Evolutionary conservation across 179 eudicot species (phyloP).

Genomic region (Amaranthus tricolor): DNA sequence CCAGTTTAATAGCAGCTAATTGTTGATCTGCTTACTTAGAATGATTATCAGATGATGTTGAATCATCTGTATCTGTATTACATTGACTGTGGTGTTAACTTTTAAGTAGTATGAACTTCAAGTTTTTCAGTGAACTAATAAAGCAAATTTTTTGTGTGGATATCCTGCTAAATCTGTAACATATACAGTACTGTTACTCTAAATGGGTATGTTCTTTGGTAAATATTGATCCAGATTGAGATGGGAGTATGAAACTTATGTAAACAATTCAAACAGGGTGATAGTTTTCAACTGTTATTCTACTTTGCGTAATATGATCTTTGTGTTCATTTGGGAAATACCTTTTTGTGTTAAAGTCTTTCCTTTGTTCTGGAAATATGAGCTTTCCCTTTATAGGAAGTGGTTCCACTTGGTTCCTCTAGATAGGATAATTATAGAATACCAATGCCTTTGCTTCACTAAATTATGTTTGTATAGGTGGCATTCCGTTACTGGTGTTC

Average conservation of each 20-base stretch:
- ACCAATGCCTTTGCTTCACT: slow-evolving; percentile 3
- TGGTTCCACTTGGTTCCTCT: background rate
- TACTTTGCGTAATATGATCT: background rate
- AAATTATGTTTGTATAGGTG: slow-evolving; percentile 49
- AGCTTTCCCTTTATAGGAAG: background rate
- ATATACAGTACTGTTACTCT: background rate
- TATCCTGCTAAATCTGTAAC: background rate
- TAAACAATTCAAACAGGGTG: background rate
- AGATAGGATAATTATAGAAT: background rate
- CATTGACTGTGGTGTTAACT: background rate
- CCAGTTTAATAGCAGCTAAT: no score
- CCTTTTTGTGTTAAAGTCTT: background rate
- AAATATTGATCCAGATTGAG: background rate
- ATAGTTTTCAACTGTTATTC: background rate
- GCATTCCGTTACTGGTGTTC: slow-evolving; percentile 78
- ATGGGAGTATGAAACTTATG: background rate
- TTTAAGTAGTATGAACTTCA: background rate
- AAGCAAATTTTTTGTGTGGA: no score
- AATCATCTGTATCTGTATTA: background rate
- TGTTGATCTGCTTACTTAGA: no score
- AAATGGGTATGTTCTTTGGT: background rate
- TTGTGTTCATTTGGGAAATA: no score
- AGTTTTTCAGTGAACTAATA: background rate
- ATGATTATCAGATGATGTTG: no score
- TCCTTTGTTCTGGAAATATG: background rate